Percentiles rank a stretch among this genome's conserved stretches.
phyloP scores from a whole-genome alignment of 1,284 basidiomycete genomes.

The Ceratobasidium papillatum region DNA sequence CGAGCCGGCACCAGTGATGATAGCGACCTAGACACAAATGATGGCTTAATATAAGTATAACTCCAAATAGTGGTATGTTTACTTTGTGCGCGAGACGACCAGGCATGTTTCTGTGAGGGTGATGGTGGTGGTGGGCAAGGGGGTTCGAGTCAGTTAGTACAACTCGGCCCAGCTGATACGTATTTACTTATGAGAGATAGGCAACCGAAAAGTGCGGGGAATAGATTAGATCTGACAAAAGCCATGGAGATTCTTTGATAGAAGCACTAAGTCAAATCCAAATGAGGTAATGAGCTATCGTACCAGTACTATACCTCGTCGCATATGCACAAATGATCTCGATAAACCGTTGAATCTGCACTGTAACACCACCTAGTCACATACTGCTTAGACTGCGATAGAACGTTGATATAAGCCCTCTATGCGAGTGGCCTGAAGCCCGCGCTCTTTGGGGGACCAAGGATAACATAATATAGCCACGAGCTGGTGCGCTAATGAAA shows the following conservation, averaged over 20 bases:
- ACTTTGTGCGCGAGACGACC: constrained; percentile 78
- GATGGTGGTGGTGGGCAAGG: constrained; percentile 29
- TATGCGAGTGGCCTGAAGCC: too few species aligned
- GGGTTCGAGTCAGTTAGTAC: constrained; percentile 11
- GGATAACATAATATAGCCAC: too few species aligned
- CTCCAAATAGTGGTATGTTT: constrained; percentile 42
- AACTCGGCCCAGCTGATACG: constrained; percentile 1
- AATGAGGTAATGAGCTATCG: background rate
- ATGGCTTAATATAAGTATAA: background rate
- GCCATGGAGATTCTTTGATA: constrained; percentile 11
- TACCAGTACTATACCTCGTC: too few species aligned
- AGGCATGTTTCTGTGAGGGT: constrained; percentile 59
- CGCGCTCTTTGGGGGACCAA: too few species aligned
- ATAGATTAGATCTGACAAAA: constrained; percentile 20
- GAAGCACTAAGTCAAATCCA: background rate
- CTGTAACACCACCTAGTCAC: too few species aligned
- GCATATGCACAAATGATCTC: too few species aligned
- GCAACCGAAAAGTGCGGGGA: background rate
- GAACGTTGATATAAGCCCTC: too few species aligned
- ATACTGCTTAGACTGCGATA: too few species aligned
- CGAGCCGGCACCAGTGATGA: constrained; percentile 88
- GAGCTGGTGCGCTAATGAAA: too few species aligned
- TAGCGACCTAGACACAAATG: constrained; percentile 63
- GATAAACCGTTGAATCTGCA: too few species aligned
- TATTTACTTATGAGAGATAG: constrained; percentile 15